Evolutionary conservation across 371 early-diverging fungal species (phyloP).

Genomic region (Mortierella sp.): DNA sequence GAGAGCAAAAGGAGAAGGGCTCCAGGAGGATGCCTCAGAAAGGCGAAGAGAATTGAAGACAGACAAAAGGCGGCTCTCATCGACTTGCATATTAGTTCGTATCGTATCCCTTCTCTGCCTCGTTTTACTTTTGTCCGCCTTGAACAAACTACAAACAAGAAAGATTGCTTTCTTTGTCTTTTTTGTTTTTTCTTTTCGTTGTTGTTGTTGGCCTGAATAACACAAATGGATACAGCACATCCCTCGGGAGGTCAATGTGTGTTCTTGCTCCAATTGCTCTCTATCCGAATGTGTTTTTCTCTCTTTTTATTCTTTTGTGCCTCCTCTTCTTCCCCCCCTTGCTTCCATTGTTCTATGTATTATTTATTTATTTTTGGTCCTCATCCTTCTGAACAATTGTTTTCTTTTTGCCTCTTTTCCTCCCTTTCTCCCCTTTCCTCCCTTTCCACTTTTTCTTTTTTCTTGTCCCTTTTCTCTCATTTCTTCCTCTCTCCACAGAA

Average conservation of each 20-base stretch:
- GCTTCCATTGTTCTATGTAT: too few species aligned
- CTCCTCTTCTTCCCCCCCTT: not conserved
- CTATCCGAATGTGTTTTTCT: not conserved
- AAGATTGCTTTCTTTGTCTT: not conserved
- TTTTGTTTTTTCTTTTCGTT: not conserved
- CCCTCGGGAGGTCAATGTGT: not conserved
- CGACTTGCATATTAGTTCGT: not conserved
- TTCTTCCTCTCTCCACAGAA: not conserved
- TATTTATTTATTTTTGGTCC: not conserved
- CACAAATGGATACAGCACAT: not conserved
- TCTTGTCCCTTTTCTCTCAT: not conserved
- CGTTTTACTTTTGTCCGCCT: not conserved
- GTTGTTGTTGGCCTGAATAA: not conserved
- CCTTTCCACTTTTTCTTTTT: not conserved
- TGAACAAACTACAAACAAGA: not conserved
- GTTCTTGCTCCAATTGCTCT: not conserved
- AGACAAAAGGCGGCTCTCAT: not conserved
- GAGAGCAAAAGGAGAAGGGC: constrained; percentile 2
- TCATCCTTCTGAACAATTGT: not conserved
- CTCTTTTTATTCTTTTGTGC: too few species aligned
- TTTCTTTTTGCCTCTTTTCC: not conserved
- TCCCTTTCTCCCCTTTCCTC: constrained; percentile 8
- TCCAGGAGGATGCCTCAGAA: not conserved
- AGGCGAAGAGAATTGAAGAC: not conserved
- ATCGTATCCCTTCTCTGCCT: not conserved